Base-by-base conservation (phyloP, 228 moss, liverwort and hornwort genomes). In the Sphagnum magellanicum region DNA sequence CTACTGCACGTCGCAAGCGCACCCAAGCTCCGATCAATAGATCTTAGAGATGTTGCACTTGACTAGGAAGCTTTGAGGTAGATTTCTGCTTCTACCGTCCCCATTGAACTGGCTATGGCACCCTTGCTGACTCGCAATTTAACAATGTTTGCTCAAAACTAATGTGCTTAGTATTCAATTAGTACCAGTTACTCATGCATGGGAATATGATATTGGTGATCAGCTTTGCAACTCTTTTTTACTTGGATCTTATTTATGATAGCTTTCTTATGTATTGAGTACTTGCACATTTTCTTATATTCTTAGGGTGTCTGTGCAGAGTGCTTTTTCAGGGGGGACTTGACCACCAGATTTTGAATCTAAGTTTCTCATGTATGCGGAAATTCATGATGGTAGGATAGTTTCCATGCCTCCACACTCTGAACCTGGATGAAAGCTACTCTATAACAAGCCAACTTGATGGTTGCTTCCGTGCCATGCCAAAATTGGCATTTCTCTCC, bases 401-500 rank as follows among this genome's bases (percentile, higher is more conserved):
- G 63, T 88, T 88, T 68, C 84, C 88, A 11, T 69, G 73, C 64
- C 67, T 88, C 14, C 88, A 84, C 65, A 78, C 88, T 50, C 74
- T 88, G 63, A 82, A 77, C 69, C 84, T 88, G 67, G 88, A 88
- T 59, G 75, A 79, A 68, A 79, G 79, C 65, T 65, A 71, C 67
- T 77, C 84, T 17, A 64, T 88, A 48, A 82, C 88, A 48, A 74
- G 79, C 79, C 72, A 84, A 71, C 79, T 77, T 50, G 79, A 84
- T 75, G 84, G 84, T 46, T 88, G 88, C 78, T 88, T 88, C 65
- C 50, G 70, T 75, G 79, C 79, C 67, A 84, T 84, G 88, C 84
- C 88, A 11, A 81, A 78, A 75, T 74, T 88, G 65, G 71, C 81
- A 46, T 84, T 68, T 69, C 84, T 88, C 57, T 84, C 88, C 16